phyloP scores from a whole-genome alignment of 1,284 basidiomycete species.

The Pascua guehoae region DNA sequence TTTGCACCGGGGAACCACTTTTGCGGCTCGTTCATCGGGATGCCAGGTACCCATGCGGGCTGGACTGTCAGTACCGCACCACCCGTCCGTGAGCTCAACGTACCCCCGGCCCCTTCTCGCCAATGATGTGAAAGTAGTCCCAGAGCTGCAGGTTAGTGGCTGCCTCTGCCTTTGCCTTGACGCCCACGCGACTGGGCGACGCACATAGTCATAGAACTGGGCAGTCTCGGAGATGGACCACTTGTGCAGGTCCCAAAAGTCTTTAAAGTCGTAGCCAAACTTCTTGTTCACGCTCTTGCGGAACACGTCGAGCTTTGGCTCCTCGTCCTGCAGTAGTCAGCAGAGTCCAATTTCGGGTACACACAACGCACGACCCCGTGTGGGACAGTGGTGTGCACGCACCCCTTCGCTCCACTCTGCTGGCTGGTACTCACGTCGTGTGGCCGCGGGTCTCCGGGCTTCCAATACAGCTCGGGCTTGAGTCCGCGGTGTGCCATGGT shows the following conservation, averaged over 20 bases:
- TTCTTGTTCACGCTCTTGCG: slow-evolving; percentile 14
- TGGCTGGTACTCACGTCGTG: slow-evolving; percentile 1
- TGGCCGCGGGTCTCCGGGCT: slow-evolving; percentile 15
- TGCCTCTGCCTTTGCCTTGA: no score
- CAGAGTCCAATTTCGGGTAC: no score
- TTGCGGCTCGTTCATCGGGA: slow-evolving; percentile 20
- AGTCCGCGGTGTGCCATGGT: slow-evolving; percentile 6
- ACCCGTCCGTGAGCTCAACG: no score
- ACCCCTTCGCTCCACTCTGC: no score
- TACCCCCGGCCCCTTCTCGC: slow-evolving; percentile 14
- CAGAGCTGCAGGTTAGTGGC: not conserved
- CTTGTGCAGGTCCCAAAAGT: slow-evolving; percentile 20
- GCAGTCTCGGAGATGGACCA: slow-evolving; percentile 12
- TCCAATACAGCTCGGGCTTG: slow-evolving; percentile 17
- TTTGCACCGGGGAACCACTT: slow-evolving; percentile 14
- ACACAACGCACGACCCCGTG: no score
- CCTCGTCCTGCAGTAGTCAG: slow-evolving; percentile 11
- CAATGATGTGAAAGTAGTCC: slow-evolving; percentile 16
- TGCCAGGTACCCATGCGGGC: slow-evolving; percentile 15
- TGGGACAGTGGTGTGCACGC: no score
- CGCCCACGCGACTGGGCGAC: no score
- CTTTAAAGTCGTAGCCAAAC: slow-evolving; percentile 12
- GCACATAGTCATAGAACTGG: slow-evolving; percentile 15
- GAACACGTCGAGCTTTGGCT: slow-evolving; percentile 16
- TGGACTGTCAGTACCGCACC: no score